Base-by-base conservation (phyloP, 2,329 filamentous ascomycete species). In the Clonostachys rhizophaga region DNA sequence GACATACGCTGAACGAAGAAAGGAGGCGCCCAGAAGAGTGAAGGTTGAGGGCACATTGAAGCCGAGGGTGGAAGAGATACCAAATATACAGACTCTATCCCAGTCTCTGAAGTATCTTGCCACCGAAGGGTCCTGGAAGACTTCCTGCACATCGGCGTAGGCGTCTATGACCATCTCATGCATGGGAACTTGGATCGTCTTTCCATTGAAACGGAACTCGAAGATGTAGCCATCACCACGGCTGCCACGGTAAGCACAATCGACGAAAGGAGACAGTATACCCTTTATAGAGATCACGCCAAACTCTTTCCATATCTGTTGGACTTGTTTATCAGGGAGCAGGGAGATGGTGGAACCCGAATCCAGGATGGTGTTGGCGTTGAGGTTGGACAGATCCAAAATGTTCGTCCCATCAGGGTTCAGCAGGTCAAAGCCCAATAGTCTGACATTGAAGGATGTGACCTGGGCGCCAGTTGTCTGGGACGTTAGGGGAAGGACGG, bases 331-430 rank as follows among this genome's bases (percentile, higher is more conserved):
- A 47, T 79, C 72, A 1, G 87, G 87, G 1, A 91, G 68, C 54
- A 87, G 86, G 57, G 76, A 83, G 53, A 89, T 71, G 14, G 83
- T 88, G 36, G 83, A 86, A 40, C 87, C 87, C 1, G 86, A 88
- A 65, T 91, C 87, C 45, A 91, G 77, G 14, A 91, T 75, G 16
- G 84, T 86, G 10, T 77, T 67, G 20, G 76, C 63, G 4, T 78
- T 68, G 48, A 71, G 52, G 44, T 50, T 54, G 30, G 55, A 46
- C 20, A 71, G 57, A 16, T 65, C 60, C 44, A 72, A 52, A n/a
- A 62, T 47, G 11, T 50, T 42, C 30, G 54, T 42, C 5, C 49
- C 50, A 16, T 63, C 58, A 20, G 63, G 57, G 42, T 53, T 58
- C 9, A 45, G 53, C 45, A 58, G 69, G 42, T 66, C 66, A 52